A percentile compares a stretch with the other conserved stretches of the same genome.
Conservation (phyloP, 1,284 basidiomycete species). For the Omphalotus olearius region DNA sequence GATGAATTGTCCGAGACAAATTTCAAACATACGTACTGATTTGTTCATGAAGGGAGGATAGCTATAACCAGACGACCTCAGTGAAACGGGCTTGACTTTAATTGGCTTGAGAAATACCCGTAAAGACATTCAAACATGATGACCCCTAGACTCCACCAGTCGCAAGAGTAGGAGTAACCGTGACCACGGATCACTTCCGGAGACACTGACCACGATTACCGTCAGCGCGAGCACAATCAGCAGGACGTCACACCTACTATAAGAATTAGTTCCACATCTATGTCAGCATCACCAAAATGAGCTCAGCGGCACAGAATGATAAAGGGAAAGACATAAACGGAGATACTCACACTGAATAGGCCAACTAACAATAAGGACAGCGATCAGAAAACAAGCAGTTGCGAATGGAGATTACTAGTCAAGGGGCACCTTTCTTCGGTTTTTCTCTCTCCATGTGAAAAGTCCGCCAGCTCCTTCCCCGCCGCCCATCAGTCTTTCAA, state of each 20-base stretch:
- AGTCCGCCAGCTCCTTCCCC: conserved; percentile 73
- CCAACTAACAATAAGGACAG: conserved; percentile 49
- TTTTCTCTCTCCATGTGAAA: conserved; percentile 93
- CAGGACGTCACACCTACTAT: conserved; percentile 58
- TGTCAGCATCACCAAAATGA: conserved; percentile 15
- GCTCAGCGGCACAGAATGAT: conserved; percentile 15
- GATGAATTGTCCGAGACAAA: neutral
- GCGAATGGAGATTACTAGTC: neutral
- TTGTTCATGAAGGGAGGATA: conserved; percentile 93
- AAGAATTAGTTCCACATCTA: conserved; percentile 86
- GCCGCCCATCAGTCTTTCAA: conserved; percentile 78
- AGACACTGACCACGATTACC: conserved; percentile 58
- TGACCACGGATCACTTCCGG: conserved; percentile 93
- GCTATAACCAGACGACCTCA: conserved; percentile 34
- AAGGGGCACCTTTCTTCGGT: conserved; percentile 71
- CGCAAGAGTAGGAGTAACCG: conserved; percentile 92
- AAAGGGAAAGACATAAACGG: conserved; percentile 3
- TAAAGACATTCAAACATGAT: conserved; percentile 91
- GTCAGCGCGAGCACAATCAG: conserved; percentile 11
- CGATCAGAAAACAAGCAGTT: conserved; percentile 7
- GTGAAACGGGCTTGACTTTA: conserved; percentile 19
- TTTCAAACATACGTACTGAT: conserved; percentile 47
- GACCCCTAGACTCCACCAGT: conserved; percentile 97
- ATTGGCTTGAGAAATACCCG: conserved; percentile 47
- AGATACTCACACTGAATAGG: conserved; percentile 86